A percentile compares a stretch with the other conserved stretches of the same genome.
Evolutionary conservation across 2,329 filamentous ascomycete genomes (phyloP).

Genomic region (Aspergillus fructus): DNA sequence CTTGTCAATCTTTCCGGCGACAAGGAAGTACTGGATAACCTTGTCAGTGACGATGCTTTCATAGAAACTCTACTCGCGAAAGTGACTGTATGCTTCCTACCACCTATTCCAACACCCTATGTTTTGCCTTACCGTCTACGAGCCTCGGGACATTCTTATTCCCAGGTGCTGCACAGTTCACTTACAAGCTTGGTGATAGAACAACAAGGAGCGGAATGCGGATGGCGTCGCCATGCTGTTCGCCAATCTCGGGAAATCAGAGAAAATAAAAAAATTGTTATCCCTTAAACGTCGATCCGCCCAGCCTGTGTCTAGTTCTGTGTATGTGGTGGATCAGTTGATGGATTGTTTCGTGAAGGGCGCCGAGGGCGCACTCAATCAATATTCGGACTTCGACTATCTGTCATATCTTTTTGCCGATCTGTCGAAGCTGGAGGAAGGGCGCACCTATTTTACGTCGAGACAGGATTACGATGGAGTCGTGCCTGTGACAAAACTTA

Average conservation of each 20-base stretch:
- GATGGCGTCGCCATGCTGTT: constrained; percentile 88
- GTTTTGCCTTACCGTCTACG: too few relatives aligned
- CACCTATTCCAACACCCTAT: background rate
- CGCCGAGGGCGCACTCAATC: constrained; percentile 77
- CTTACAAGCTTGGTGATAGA: constrained; percentile 25
- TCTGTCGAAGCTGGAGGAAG: constrained; percentile 75
- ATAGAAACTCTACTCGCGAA: constrained; percentile 70
- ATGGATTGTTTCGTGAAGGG: constrained; percentile 97
- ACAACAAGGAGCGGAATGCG: constrained; percentile 70
- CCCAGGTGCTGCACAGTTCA: background rate
- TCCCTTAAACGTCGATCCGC: constrained; percentile 67
- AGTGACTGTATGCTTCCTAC: constrained; percentile 68
- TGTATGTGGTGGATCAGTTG: constrained; percentile 79
- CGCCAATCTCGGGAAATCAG: constrained; percentile 84
- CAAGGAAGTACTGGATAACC: constrained; percentile 66
- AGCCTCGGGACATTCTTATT: background rate
- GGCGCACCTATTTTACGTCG: constrained; percentile 72
- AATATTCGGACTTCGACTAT: constrained; percentile 84
- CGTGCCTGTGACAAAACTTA: constrained; percentile 87
- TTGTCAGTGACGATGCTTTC: constrained; percentile 79
- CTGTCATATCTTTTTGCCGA: constrained; percentile 93
- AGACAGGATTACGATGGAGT: constrained; percentile 75
- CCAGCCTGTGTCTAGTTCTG: constrained; percentile 68
- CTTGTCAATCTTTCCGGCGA: constrained; percentile 85
- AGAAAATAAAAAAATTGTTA: constrained; percentile 68